phyloP scores from a whole-genome alignment of 305 asterid genomes.

The Petunia hybrid region DNA sequence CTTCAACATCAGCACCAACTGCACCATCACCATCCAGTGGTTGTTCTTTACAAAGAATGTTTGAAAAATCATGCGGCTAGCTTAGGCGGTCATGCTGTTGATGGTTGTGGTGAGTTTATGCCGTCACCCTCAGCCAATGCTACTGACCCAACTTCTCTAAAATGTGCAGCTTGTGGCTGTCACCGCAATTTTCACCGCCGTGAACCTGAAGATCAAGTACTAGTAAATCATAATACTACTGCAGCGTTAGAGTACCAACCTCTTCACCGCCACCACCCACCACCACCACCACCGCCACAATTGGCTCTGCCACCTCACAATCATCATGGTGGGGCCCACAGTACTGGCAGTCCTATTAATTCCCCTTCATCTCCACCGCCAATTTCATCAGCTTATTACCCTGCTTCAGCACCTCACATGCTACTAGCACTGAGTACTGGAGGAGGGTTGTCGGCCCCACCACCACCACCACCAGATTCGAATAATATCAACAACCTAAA shows the following conservation, averaged over 20 bases:
- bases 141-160: conserved; percentile 80
- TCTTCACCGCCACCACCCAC: conserved; percentile 95
- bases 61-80: conserved; percentile 93
- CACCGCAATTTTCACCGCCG: conserved; percentile 99
- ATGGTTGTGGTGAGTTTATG: conserved; percentile 97
- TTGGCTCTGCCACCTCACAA: not conserved
- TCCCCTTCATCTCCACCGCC: conserved; percentile 89
- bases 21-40: conserved; percentile 51
- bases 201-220: conserved; percentile 73
- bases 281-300: conserved; percentile 51
- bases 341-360: conserved; percentile 54
- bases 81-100: conserved; percentile 91
- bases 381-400: conserved; percentile 87
- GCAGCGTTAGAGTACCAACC: conserved; percentile 81
- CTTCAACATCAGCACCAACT: conserved; percentile 38
- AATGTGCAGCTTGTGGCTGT: conserved; percentile 96
- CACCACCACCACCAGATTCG: conserved; percentile 42
- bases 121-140: conserved; percentile 67
- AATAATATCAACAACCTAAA: conserved; percentile 29
- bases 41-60: conserved; percentile 82
- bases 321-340: conserved; percentile 45
- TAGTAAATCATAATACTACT: conserved; percentile 43
- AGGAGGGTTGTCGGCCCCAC: conserved; percentile 46
- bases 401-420: conserved; percentile 84
- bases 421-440: conserved; percentile 72